Percentiles rank a stretch among this genome's conserved stretches.
Evolutionary conservation across 257 asterid genomes (phyloP).

Genomic region (Nemophila menziesii): DNA sequence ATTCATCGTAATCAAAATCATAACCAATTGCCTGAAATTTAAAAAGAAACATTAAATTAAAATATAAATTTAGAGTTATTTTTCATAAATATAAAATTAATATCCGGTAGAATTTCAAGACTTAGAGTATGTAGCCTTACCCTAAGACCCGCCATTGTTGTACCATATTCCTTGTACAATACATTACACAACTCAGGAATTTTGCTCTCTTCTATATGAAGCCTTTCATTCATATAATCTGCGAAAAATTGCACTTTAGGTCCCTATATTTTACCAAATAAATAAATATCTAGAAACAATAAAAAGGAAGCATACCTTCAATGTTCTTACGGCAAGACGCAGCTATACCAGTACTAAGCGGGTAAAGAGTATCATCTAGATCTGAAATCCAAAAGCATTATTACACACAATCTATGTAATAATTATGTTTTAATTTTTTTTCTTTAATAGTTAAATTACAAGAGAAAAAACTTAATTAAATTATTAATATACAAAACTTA

Average conservation of each 20-base stretch:
- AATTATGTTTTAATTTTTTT: neutral
- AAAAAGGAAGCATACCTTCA: slow-evolving; percentile 37
- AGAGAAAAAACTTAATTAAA: no score
- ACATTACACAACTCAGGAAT: slow-evolving; percentile 51
- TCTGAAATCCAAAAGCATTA: slow-evolving; percentile 26
- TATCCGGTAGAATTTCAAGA: neutral
- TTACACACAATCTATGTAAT: no score
- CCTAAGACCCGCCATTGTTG: slow-evolving; percentile 98
- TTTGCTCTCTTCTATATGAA: slow-evolving; percentile 61
- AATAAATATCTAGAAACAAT: neutral
- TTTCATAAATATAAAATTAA: neutral
- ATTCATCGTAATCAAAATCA: neutral
- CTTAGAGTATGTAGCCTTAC: slow-evolving; percentile 21
- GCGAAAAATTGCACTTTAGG: slow-evolving; percentile 13
- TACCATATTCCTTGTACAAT: slow-evolving; percentile 79
- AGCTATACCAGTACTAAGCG: slow-evolving; percentile 72
- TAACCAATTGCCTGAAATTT: neutral
- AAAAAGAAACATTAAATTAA: slow-evolving; percentile 2
- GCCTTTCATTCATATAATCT: slow-evolving; percentile 80
- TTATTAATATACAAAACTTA: no score
- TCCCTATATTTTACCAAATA: no score
- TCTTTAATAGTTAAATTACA: neutral
- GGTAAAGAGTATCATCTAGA: slow-evolving; percentile 93
- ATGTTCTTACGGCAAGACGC: slow-evolving; percentile 53
- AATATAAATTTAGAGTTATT: slow-evolving; percentile 4